Conservation (phyloP, 2,329 filamentous ascomycete species). For the Pleochaeta shiraiana region DNA sequence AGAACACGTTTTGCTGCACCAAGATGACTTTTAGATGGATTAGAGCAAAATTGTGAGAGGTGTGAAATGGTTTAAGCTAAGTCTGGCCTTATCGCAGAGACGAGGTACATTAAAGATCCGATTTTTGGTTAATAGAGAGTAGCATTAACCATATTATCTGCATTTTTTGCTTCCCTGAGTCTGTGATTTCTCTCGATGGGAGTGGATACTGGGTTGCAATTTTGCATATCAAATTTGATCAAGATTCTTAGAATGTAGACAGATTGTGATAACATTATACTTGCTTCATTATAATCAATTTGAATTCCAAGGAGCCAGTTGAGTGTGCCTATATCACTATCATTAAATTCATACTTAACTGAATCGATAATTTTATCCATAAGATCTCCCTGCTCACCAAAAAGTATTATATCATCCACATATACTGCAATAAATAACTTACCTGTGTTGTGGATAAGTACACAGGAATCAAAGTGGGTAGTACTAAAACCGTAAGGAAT, state of each 20-base stretch:
- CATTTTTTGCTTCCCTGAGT: not conserved
- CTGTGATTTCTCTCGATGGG: not conserved
- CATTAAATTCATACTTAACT: no score
- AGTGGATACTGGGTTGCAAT: not conserved
- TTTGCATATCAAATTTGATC: not conserved
- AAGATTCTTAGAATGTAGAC: not conserved
- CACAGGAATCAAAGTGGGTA: not conserved
- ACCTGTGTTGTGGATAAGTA: not conserved
- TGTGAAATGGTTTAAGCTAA: not conserved
- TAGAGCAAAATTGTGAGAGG: not conserved
- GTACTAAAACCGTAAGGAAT: not conserved
- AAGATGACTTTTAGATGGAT: not conserved
- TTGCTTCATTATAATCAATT: not conserved
- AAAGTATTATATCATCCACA: not conserved
- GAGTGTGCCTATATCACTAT: not conserved
- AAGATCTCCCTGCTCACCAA: no score
- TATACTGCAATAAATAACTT: not conserved
- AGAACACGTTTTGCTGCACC: not conserved
- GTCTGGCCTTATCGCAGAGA: not conserved
- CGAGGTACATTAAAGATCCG: not conserved
- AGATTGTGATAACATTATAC: not conserved
- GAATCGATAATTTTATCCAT: no score
- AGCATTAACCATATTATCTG: not conserved
- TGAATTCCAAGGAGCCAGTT: not conserved
- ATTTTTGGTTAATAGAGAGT: not conserved